phyloP scores from a whole-genome alignment of 768 basidiomycete genomes.

The Kwoniella dendrophila region DNA sequence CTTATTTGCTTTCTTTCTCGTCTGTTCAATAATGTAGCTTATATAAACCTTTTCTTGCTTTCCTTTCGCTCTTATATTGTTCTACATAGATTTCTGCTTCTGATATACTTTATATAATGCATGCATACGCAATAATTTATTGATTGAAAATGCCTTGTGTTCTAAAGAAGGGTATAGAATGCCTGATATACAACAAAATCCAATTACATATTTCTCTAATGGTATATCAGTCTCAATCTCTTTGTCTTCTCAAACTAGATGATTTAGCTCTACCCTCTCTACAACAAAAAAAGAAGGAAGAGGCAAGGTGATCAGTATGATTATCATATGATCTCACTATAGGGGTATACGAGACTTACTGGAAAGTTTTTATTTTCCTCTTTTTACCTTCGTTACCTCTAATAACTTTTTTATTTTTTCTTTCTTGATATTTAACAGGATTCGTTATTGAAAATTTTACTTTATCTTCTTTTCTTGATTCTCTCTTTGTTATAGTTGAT shows the following conservation, averaged over 20 bases:
- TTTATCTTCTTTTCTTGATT: conserved; percentile 70
- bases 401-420: conserved; percentile 70
- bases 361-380: conserved; percentile 62
- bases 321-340: neutral
- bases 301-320: too few species aligned
- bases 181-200: conserved; percentile 8
- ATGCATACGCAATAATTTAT: neutral
- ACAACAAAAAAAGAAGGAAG: neutral
- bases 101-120: neutral
- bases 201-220: neutral
- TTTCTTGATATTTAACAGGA: conserved; percentile 74
- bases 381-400: conserved; percentile 86
- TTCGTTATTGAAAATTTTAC: conserved; percentile 66
- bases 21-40: conserved; percentile 19
- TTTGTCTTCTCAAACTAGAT: conserved; percentile 11
- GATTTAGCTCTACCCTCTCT: conserved; percentile 20
- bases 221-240: too few species aligned
- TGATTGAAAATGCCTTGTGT: neutral
- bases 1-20: neutral
- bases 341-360: conserved; percentile 35
- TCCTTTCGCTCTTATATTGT: neutral
- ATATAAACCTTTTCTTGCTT: neutral
- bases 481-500: conserved; percentile 65
- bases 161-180: neutral
- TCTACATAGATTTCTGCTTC: neutral